Conservation (phyloP, 2,329 filamentous ascomycete genomes). For the Fusarium sp. region DNA sequence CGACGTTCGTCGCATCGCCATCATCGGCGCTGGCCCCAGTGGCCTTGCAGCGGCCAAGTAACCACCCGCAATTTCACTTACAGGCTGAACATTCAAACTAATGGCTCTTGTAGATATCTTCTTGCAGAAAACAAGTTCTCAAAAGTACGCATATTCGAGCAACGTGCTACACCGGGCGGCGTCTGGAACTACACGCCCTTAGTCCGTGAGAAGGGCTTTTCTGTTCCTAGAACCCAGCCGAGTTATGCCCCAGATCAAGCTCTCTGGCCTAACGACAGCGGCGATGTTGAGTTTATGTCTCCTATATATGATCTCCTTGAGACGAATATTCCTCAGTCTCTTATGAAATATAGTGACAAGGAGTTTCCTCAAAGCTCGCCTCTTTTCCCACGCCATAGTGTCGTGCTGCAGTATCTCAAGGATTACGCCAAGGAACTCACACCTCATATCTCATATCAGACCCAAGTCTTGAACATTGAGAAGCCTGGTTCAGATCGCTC, state of each 20-base stretch:
- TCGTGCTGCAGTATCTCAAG: conserved; percentile 74
- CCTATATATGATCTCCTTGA: conserved; percentile 78
- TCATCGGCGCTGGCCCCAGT: conserved; percentile 80
- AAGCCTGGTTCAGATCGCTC: conserved; percentile 31
- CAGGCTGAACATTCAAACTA: not conserved
- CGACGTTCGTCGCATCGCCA: conserved; percentile 66
- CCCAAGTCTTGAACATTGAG: conserved; percentile 66
- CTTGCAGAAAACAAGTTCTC: conserved; percentile 72
- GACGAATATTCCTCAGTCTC: conserved; percentile 78
- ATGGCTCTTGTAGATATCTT: conserved; percentile 67
- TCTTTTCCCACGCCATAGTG: conserved; percentile 74
- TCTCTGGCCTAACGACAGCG: conserved; percentile 44
- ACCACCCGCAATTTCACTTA: not conserved
- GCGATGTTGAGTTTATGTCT: conserved; percentile 69
- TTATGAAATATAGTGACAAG: conserved; percentile 78
- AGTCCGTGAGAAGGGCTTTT: conserved; percentile 45
- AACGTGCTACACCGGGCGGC: conserved; percentile 73
- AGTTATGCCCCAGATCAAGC: conserved; percentile 59
- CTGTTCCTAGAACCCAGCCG: conserved; percentile 50
- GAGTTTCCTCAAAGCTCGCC: conserved; percentile 68
- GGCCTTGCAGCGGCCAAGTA: conserved; percentile 71
- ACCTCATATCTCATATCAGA: conserved; percentile 69
- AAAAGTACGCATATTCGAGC: conserved; percentile 77
- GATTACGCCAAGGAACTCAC: conserved; percentile 72
- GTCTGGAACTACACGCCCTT: conserved; percentile 75